These are phyloP conservation scores for Penicillium sp. DNA, from an alignment of 2,329 filamentous ascomycete species.

Conservation along the genomic window DNA sequence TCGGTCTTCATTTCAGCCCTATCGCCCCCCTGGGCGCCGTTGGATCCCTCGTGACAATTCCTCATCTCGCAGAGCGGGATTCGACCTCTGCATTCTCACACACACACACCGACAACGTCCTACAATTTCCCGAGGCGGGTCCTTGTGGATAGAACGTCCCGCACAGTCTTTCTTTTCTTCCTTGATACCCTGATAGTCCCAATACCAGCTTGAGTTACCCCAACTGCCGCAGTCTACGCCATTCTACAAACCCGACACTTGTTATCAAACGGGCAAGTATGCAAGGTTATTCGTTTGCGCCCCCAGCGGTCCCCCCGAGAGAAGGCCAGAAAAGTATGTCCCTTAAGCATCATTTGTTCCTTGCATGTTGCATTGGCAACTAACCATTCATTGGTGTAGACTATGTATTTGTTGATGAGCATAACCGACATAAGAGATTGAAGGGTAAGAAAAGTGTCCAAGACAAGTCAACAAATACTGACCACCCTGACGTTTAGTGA, in stretches of 20 bases:
- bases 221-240: not conserved
- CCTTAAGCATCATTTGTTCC: not conserved
- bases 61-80: not conserved
- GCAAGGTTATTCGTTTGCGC: slow-evolving; percentile 74
- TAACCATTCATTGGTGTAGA: slow-evolving; percentile 52
- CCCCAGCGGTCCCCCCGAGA: slow-evolving; percentile 60
- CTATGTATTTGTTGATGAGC: slow-evolving; percentile 98
- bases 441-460: slow-evolving; percentile 63
- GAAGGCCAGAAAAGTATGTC: slow-evolving; percentile 81
- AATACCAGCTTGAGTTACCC: not conserved
- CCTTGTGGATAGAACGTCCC: slow-evolving; percentile 13
- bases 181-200: slow-evolving; percentile 1
- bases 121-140: slow-evolving; percentile 13
- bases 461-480: slow-evolving; percentile 7
- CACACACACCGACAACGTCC: not conserved
- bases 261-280: slow-evolving; percentile 39
- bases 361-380: slow-evolving; percentile 5
- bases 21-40: not conserved
- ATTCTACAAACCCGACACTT: slow-evolving; percentile 22
- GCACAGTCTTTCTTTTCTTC: not conserved
- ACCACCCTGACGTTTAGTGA: slow-evolving; percentile 58
- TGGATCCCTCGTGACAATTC: not conserved
- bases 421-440: slow-evolving; percentile 93
- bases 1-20: not conserved
- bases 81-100: not conserved